phyloP scores from a whole-genome alignment of 78 protist genomes.

The Dictyostelium firmibasis region DNA sequence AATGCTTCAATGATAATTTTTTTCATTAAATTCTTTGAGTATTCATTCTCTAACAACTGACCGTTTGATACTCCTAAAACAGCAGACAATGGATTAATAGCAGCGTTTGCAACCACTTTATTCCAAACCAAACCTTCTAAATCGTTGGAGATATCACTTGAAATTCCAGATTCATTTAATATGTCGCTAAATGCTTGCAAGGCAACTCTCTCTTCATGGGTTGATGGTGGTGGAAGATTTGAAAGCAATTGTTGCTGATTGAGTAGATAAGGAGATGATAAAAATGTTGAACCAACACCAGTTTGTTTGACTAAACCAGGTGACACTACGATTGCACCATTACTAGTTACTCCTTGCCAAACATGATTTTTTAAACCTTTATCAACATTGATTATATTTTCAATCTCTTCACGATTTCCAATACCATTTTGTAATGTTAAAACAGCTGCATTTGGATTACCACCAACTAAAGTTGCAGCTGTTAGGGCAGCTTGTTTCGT shows the following conservation, averaged over 20 bases:
- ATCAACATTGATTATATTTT: neutral
- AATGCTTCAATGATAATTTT: slow-evolving; percentile 69
- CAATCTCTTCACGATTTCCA: slow-evolving; percentile 85
- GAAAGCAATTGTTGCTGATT: neutral
- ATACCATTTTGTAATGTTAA: slow-evolving; percentile 92
- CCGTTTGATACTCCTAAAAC: slow-evolving; percentile 77
- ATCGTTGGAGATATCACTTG: slow-evolving; percentile 1
- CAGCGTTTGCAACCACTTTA: slow-evolving; percentile 87
- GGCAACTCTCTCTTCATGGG: neutral
- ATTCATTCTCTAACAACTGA: slow-evolving; percentile 33
- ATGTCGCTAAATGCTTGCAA: slow-evolving; percentile 5
- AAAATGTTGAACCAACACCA: slow-evolving; percentile 75
- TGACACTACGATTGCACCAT: slow-evolving; percentile 49
- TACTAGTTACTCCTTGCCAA: slow-evolving; percentile 85
- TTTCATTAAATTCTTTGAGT: slow-evolving; percentile 55
- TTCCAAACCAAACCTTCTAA: slow-evolving; percentile 69
- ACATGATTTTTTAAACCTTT: slow-evolving; percentile 65
- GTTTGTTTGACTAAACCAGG: slow-evolving; percentile 82
- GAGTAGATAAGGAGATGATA: slow-evolving; percentile 48
- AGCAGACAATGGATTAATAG: slow-evolving; percentile 91
- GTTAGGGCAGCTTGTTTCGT: slow-evolving; percentile 74
- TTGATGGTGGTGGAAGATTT: neutral
- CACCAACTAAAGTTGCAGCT: slow-evolving; percentile 22
- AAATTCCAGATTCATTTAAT: slow-evolving; percentile 70
- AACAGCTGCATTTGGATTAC: slow-evolving; percentile 60